A percentile compares a stretch with the other conserved stretches of the same genome.
Conservation (phyloP, 139 green algal species). For the Chlamydomonas urium region DNA sequence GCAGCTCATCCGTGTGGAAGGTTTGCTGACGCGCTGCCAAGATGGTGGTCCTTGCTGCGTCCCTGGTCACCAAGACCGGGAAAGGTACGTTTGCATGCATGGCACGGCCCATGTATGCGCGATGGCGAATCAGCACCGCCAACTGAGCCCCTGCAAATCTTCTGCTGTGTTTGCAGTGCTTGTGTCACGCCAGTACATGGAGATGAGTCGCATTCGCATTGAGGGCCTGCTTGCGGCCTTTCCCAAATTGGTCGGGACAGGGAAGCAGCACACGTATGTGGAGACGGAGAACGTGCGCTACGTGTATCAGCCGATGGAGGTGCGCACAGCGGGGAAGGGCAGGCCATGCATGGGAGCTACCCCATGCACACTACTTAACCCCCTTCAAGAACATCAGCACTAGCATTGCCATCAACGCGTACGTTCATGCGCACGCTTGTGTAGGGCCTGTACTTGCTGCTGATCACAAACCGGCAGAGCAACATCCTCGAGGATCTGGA, state of each 20-base stretch:
- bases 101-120: neutral
- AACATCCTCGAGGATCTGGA: constrained; percentile 99
- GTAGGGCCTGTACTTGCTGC: constrained; percentile 91
- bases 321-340: no score
- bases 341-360: no score
- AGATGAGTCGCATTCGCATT: constrained; percentile 97
- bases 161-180: constrained; percentile 82
- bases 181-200: constrained; percentile 95
- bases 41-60: constrained; percentile 91
- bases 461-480: constrained; percentile 96
- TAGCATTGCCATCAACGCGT: no score
- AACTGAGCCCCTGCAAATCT: no score
- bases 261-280: constrained; percentile 98
- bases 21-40: constrained; percentile 16
- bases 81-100: constrained; percentile 66
- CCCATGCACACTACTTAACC: no score
- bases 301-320: constrained; percentile 98
- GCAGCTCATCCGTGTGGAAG: neutral
- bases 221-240: constrained; percentile 97
- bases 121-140: neutral
- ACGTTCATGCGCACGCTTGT: no score
- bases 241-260: constrained; percentile 92
- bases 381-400: no score
- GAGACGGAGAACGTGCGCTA: constrained; percentile 99
- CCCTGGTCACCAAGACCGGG: constrained; percentile 85